These are phyloP conservation scores for Ceratobasidium sp. DNA, from an alignment of 1,284 basidiomycete species.

Conservation along the genomic window DNA sequence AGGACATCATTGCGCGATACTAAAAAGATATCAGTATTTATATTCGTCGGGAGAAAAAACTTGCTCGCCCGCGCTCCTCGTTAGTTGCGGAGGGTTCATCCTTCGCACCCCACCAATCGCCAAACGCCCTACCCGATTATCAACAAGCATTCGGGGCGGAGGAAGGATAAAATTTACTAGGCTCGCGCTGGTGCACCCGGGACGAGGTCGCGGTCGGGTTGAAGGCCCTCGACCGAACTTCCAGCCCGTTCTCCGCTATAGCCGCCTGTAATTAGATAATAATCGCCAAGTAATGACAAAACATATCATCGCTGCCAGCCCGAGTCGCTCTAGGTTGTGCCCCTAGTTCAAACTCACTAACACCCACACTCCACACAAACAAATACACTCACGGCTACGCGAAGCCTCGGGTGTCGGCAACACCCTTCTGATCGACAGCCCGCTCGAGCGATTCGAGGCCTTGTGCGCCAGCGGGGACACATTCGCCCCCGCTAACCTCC, in stretches of 20 bases:
- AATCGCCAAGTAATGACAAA: too few relatives aligned
- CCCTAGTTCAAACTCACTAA: background rate
- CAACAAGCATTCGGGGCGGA: background rate
- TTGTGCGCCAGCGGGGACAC: background rate
- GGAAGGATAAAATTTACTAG: background rate
- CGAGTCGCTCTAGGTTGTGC: background rate
- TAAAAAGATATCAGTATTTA: background rate
- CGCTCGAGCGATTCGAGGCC: background rate
- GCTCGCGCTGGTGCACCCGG: background rate
- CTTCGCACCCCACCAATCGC: background rate
- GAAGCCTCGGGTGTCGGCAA: background rate
- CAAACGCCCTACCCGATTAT: background rate
- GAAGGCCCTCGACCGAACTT: background rate
- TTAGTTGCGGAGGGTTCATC: too few relatives aligned
- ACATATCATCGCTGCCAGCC: too few relatives aligned
- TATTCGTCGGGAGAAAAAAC: background rate
- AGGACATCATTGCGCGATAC: too few relatives aligned
- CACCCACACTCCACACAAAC: background rate
- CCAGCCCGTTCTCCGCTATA: background rate
- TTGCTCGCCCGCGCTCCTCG: background rate
- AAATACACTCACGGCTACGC: background rate
- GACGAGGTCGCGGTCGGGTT: background rate
- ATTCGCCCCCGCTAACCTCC: background rate
- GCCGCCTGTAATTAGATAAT: too few relatives aligned
- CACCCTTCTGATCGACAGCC: background rate